phyloP scores from a whole-genome alignment of 176 grass and related monocot genomes.

The Oryza glaberrima region DNA sequence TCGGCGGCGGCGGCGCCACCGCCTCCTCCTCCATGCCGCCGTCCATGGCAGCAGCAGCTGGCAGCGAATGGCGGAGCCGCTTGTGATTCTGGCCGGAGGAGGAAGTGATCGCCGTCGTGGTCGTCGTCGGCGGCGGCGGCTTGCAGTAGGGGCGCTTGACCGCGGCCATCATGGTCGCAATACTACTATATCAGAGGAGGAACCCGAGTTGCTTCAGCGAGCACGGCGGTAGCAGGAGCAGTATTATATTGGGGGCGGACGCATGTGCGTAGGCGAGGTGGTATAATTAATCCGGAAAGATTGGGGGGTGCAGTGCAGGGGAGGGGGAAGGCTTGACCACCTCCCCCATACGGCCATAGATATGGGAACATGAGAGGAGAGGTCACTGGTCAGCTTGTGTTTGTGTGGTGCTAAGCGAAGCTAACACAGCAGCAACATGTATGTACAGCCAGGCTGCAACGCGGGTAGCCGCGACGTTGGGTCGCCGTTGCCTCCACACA shows the following conservation, averaged over 20 bases:
- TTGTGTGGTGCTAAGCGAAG: not conserved
- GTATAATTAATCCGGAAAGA: slow-evolving; percentile 48
- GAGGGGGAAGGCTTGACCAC: slow-evolving; percentile 25
- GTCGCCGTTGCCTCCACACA: too few relatives aligned
- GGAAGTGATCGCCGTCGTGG: not conserved
- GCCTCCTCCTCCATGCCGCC: too few relatives aligned
- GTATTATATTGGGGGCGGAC: slow-evolving; percentile 17
- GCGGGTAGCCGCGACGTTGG: too few relatives aligned
- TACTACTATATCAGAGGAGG: not conserved
- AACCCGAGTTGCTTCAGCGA: not conserved
- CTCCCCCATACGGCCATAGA: not conserved
- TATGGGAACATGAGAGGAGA: not conserved
- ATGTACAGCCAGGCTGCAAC: too few relatives aligned
- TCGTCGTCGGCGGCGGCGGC: not conserved
- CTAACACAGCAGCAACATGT: not conserved
- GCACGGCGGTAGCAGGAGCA: not conserved
- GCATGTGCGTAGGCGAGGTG: slow-evolving; percentile 22
- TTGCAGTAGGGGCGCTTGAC: slow-evolving; percentile 27
- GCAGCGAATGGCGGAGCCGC: slow-evolving; percentile 18
- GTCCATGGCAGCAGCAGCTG: slow-evolving; percentile 12
- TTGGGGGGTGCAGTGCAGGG: not conserved
- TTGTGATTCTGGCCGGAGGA: slow-evolving; percentile 2
- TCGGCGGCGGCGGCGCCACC: too few relatives aligned
- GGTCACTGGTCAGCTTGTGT: not conserved
- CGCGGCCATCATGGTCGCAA: slow-evolving; percentile 43